phyloP scores from a whole-genome alignment of 2,329 filamentous ascomycete genomes.

The Talaromyces pinophilus region DNA sequence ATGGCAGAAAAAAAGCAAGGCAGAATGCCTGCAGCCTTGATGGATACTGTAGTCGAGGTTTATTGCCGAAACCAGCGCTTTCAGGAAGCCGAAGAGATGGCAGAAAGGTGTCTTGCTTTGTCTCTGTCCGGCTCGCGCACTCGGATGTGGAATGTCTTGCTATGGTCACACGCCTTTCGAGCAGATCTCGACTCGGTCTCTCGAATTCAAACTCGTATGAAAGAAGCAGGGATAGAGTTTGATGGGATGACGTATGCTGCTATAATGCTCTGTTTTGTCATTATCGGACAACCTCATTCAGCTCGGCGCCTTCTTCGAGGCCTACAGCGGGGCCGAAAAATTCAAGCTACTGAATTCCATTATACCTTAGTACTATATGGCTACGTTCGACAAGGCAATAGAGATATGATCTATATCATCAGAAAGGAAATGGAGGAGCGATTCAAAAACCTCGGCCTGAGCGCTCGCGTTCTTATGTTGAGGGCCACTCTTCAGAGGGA shows the following conservation, averaged over 20 bases:
- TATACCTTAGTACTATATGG: slow-evolving; percentile 51
- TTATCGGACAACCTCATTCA: slow-evolving; percentile 55
- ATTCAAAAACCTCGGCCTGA: slow-evolving; percentile 37
- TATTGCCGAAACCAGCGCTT: slow-evolving; percentile 62
- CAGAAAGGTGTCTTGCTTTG: slow-evolving; percentile 57
- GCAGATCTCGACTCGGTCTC: slow-evolving; percentile 59
- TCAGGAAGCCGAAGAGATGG: slow-evolving; percentile 60
- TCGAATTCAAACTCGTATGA: slow-evolving; percentile 59
- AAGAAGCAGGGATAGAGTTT: slow-evolving; percentile 50
- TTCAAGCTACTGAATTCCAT: slow-evolving; percentile 47
- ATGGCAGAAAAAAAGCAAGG: slow-evolving; percentile 60
- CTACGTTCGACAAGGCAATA: slow-evolving; percentile 53
- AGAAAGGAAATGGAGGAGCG: slow-evolving; percentile 46
- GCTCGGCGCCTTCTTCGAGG: slow-evolving; percentile 55
- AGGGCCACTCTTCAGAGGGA: slow-evolving; percentile 40
- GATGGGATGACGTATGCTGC: slow-evolving; percentile 62
- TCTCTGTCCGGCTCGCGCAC: slow-evolving; percentile 57
- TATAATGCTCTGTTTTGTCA: slow-evolving; percentile 60
- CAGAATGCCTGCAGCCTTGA: slow-evolving; percentile 58
- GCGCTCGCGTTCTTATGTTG: slow-evolving; percentile 40
- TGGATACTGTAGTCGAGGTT: slow-evolving; percentile 66
- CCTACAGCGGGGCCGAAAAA: slow-evolving; percentile 40
- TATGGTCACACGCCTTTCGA: slow-evolving; percentile 67
- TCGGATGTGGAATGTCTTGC: slow-evolving; percentile 75
- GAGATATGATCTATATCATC: slow-evolving; percentile 53